Percentiles rank a stretch among this genome's conserved stretches.
Conservation (phyloP, 768 basidiomycete species). For the Mrakia blollopis region DNA sequence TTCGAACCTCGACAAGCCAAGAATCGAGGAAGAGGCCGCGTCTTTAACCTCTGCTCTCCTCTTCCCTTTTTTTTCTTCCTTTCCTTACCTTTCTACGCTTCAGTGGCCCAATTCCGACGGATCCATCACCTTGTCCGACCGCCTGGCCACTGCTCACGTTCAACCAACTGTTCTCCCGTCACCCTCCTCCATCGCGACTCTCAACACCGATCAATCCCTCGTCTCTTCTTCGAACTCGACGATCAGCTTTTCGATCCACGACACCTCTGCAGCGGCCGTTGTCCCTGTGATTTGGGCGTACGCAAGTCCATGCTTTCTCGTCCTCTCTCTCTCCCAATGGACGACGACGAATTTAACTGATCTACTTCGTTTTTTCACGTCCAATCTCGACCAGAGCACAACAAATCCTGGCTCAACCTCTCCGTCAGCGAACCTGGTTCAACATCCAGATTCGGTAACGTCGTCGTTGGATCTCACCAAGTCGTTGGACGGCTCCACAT, state of each 20-base stretch:
- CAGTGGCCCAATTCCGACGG: slow-evolving; percentile 15
- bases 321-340: too few relatives aligned
- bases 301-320: neutral
- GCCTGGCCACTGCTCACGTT: neutral
- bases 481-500: neutral
- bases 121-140: slow-evolving; percentile 11
- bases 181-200: neutral
- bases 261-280: neutral
- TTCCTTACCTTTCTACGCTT: neutral
- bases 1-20: neutral
- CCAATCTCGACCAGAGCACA: neutral
- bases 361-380: too few relatives aligned
- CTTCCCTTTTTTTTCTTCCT: neutral
- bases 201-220: neutral
- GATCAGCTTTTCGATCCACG: neutral
- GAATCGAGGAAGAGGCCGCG: neutral
- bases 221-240: slow-evolving; percentile 6
- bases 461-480: neutral
- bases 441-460: neutral
- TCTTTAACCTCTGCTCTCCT: neutral
- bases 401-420: slow-evolving; percentile 16
- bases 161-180: neutral
- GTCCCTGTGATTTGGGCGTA: slow-evolving; percentile 28
- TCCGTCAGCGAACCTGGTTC: neutral
- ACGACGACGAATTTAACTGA: too few relatives aligned